These are phyloP conservation scores for Botryobasidium botryosum DNA, from an alignment of 768 basidiomycete species.

Conservation along the genomic window DNA sequence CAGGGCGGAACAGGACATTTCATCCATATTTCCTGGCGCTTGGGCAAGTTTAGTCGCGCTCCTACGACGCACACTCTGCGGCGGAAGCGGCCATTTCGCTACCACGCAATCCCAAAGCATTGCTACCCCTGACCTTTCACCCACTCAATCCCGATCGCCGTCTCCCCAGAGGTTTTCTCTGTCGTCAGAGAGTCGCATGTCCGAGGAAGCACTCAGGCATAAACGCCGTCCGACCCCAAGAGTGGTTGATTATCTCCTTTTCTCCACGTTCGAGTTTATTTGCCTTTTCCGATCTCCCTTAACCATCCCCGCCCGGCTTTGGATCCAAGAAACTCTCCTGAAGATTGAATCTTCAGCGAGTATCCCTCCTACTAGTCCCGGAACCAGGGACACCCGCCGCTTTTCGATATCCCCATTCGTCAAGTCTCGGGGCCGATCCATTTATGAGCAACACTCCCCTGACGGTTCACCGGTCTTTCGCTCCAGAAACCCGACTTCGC, in stretches of 20 bases:
- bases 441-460: slow-evolving; percentile 8
- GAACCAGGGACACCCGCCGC: slow-evolving; percentile 9
- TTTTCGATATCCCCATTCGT: slow-evolving; percentile 11
- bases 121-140: slow-evolving; percentile 26
- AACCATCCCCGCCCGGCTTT: slow-evolving; percentile 43
- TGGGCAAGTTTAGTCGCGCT: slow-evolving; percentile 47
- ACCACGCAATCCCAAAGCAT: slow-evolving; percentile 19
- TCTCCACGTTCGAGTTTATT: slow-evolving; percentile 54
- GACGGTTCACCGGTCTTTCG: slow-evolving; percentile 13
- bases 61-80: slow-evolving; percentile 32
- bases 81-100: slow-evolving; percentile 37
- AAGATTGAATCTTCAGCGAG: slow-evolving; percentile 28
- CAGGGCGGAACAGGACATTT: slow-evolving; percentile 44
- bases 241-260: slow-evolving; percentile 50
- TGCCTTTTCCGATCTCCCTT: slow-evolving; percentile 47
- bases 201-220: neutral
- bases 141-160: slow-evolving; percentile 9
- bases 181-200: too few species aligned
- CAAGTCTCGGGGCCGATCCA: neutral
- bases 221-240: slow-evolving; percentile 14
- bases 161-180: slow-evolving; percentile 3
- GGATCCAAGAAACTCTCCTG: slow-evolving; percentile 46
- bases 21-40: slow-evolving; percentile 33
- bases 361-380: neutral
- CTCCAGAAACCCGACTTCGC: too few species aligned